Evolutionary conservation across 2,329 filamentous ascomycete genomes (phyloP).

Genomic region (Ophiosphaerella herpotricha): DNA sequence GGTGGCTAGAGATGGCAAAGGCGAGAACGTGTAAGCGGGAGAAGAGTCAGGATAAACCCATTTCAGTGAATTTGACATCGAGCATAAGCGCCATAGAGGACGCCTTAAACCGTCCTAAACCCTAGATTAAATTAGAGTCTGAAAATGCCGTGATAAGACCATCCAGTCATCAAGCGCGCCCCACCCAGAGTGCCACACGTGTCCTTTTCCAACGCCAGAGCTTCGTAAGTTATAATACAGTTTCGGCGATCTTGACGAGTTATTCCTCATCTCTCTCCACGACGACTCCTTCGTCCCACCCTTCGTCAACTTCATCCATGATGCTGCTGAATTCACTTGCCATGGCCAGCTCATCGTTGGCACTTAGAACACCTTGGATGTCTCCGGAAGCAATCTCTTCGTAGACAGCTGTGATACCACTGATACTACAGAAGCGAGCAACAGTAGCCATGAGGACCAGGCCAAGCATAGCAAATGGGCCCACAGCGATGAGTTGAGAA

Average conservation of each 20-base stretch:
- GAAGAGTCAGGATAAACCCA: not conserved
- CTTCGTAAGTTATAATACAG: too few species aligned
- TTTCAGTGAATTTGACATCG: not conserved
- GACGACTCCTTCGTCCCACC: slow-evolving; percentile 35
- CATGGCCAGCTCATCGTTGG: slow-evolving; percentile 49
- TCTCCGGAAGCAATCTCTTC: slow-evolving; percentile 50
- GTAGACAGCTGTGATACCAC: slow-evolving; percentile 48
- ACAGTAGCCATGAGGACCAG: slow-evolving; percentile 50
- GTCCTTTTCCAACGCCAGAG: too few species aligned
- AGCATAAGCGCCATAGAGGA: not conserved
- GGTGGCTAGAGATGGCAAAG: slow-evolving; percentile 21
- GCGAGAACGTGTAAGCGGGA: slow-evolving; percentile 10
- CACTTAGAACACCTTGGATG: slow-evolving; percentile 48
- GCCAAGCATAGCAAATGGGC: slow-evolving; percentile 52
- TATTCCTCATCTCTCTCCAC: slow-evolving; percentile 25
- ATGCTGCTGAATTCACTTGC: slow-evolving; percentile 35
- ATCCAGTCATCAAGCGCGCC: too few species aligned
- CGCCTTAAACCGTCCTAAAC: not conserved
- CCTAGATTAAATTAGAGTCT: not conserved
- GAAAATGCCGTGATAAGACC: not conserved
- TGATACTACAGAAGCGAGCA: slow-evolving; percentile 47
- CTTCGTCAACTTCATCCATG: slow-evolving; percentile 30
- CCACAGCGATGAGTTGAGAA: slow-evolving; percentile 51
- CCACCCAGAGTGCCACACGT: too few species aligned
- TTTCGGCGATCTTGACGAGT: not conserved